Base-by-base conservation (phyloP, 495 filamentous ascomycete genomes). In the Penicillium simplicissimum region DNA sequence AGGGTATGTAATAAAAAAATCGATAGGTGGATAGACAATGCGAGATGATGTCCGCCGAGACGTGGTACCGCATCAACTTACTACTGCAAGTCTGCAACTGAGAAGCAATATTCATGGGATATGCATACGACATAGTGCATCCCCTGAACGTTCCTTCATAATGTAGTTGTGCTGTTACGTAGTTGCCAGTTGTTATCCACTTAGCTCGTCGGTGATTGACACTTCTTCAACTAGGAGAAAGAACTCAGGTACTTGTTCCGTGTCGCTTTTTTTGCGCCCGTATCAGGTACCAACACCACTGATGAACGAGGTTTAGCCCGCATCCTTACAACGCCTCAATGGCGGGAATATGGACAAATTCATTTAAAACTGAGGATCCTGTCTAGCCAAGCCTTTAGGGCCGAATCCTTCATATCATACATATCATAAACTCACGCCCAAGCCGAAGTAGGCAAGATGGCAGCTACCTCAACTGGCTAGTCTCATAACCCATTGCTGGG, bases 341-440 rank as follows among this genome's bases (percentile, higher is more conserved):
- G 51, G 51, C 37, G 34, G 35, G 42, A 55, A 31, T 55, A 53
- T 31, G 28, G 28, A 31, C 28, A 31, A 31, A 49, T 49, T 8
- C 9, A 15, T 13, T 14, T 53, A 35, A 23, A 23, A 34, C 23
- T 17, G 33, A 53, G 51, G 19, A 37, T 37, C 51, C 51, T n/a
- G n/a, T 34, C 10, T 52, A 52, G 51, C 31, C 33, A 53, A 53
- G 51, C 11, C 7, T n/a, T 19, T 19, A 21, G n/a, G n/a, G 10
- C 51, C n/a, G 15, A 35, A 53, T 53, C 51, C 51, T 53, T 36
- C 51, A 19, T 28, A 37, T 53, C 51, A 28, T 45, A 45, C 51
- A 28, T 45, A 45, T 23, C 42, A 45, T 45, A 45, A 45, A 52
- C 48, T 31, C 28, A 31, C 28, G 28, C 28, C 28, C 28, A 31